Conservation (phyloP, 2,329 filamentous ascomycete species). For the Ceratocystis albifundus region DNA sequence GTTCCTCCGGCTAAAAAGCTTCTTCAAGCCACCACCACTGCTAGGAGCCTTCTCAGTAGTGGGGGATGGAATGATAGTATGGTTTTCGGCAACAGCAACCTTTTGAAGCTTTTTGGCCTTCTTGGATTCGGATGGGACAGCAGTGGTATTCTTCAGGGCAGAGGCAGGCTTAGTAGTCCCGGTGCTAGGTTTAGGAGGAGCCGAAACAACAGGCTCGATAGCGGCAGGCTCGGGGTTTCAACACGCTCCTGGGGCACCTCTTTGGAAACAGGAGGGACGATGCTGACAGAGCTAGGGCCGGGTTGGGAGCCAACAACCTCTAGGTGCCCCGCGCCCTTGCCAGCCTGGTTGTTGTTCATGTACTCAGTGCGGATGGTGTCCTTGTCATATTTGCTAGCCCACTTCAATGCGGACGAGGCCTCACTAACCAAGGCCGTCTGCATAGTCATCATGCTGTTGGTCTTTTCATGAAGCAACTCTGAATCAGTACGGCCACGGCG, state of each 20-base stretch:
- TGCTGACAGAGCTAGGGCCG: conserved; percentile 21
- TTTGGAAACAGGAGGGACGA: conserved; percentile 31
- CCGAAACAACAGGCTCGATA: conserved; percentile 6
- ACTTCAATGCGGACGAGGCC: conserved; percentile 88
- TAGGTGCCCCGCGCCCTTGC: conserved; percentile 45
- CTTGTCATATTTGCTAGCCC: conserved; percentile 92
- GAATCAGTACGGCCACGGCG: conserved; percentile 46
- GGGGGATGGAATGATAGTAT: conserved; percentile 21
- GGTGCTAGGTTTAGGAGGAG: conserved; percentile 21
- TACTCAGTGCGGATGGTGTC: conserved; percentile 78
- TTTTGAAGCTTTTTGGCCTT: conserved; percentile 44
- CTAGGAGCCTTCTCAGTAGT: conserved; percentile 25
- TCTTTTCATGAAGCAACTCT: conserved; percentile 55
- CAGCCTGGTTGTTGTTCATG: conserved; percentile 59
- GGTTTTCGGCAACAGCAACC: conserved; percentile 35
- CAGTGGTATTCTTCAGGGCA: conserved; percentile 28
- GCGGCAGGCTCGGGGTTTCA: conserved; percentile 31
- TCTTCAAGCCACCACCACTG: conserved; percentile 43
- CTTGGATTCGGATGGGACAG: conserved; percentile 2
- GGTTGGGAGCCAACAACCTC: conserved; percentile 24
- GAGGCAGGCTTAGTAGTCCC: conserved; percentile 15
- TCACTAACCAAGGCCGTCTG: conserved; percentile 76
- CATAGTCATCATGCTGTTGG: conserved; percentile 77
- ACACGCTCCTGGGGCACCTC: conserved; percentile 31
- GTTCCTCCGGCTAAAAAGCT: conserved; percentile 56